Evolutionary conservation across 2,329 filamentous ascomycete species (phyloP).

Genomic region (Hypoxylon sp.): DNA sequence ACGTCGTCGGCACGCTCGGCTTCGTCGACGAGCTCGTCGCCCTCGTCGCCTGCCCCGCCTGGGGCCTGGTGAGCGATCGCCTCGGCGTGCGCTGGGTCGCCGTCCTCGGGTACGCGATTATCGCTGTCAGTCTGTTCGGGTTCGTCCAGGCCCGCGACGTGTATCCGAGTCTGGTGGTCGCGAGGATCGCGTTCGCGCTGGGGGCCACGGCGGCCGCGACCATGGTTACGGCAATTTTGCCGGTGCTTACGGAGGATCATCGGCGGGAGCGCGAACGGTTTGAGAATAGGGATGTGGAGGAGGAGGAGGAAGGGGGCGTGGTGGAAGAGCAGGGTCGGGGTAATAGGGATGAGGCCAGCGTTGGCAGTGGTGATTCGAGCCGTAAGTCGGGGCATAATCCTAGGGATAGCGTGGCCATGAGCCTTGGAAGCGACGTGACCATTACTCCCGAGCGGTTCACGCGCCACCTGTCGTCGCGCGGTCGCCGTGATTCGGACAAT

Average conservation of each 20-base stretch:
- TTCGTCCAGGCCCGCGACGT: constrained; percentile 89
- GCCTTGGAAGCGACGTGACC: constrained; percentile 78
- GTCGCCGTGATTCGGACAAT: constrained; percentile 32
- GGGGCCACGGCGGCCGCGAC: constrained; percentile 92
- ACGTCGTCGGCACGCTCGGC: constrained; percentile 85
- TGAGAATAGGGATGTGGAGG: not conserved
- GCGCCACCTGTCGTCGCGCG: constrained; percentile 50
- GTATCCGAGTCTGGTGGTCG: constrained; percentile 88
- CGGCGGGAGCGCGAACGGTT: constrained; percentile 45
- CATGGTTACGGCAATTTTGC: constrained; percentile 96
- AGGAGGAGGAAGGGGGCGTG: too few species aligned
- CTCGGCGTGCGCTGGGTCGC: constrained; percentile 79
- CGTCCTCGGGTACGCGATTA: constrained; percentile 83
- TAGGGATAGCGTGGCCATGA: constrained; percentile 72
- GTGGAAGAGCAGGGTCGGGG: constrained; percentile 39
- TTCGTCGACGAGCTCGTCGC: constrained; percentile 88
- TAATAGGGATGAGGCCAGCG: constrained; percentile 43
- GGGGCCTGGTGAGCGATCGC: constrained; percentile 82
- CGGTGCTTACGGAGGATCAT: constrained; percentile 71
- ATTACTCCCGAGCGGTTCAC: constrained; percentile 76
- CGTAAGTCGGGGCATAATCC: constrained; percentile 54
- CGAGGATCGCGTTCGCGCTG: constrained; percentile 86
- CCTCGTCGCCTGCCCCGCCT: constrained; percentile 81
- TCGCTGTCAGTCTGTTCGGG: constrained; percentile 79
- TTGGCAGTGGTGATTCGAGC: constrained; percentile 35